Evolutionary conservation across 2,329 filamentous ascomycete genomes (phyloP).

Genomic region (Saccharata proteae): DNA sequence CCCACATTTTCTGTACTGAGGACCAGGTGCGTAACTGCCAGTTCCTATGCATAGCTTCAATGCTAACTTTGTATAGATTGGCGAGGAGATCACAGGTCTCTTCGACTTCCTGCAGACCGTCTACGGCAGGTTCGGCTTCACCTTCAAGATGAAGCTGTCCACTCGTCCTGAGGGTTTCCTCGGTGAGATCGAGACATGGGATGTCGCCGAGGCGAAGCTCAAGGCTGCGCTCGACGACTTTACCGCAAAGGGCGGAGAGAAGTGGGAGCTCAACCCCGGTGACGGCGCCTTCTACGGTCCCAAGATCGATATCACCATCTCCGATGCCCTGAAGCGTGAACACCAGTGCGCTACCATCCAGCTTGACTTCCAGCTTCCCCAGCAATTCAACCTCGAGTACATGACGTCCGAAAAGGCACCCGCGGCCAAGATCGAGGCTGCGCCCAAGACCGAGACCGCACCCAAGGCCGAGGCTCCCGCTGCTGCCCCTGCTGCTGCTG

Average conservation of each 20-base stretch:
- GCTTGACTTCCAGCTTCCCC: constrained; percentile 74
- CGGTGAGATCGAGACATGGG: constrained; percentile 77
- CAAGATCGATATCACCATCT: constrained; percentile 95
- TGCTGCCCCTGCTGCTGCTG: constrained; percentile 1
- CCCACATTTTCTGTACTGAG: constrained; percentile 79
- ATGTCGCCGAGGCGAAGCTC: constrained; percentile 73
- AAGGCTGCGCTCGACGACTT: constrained; percentile 57
- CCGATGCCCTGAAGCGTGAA: constrained; percentile 72
- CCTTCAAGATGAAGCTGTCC: constrained; percentile 89
- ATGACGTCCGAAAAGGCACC: constrained; percentile 57
- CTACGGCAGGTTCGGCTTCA: constrained; percentile 73
- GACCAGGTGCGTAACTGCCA: constrained; percentile 43
- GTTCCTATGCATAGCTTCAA: constrained; percentile 2
- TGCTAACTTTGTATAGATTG: constrained; percentile 33
- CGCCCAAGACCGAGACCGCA: constrained; percentile 40
- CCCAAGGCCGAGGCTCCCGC: constrained; percentile 12
- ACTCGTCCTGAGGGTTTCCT: constrained; percentile 84
- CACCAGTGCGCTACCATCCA: constrained; percentile 92
- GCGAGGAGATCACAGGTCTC: constrained; percentile 62
- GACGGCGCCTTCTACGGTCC: constrained; percentile 98
- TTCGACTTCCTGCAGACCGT: constrained; percentile 80
- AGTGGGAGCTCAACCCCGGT: constrained; percentile 86
- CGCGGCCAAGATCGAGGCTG: constrained; percentile 38
- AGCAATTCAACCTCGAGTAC: constrained; percentile 81
- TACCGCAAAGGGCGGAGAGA: constrained; percentile 44